Conservation (phyloP, 2,329 filamentous ascomycete genomes). For the Penicillium sp. region DNA sequence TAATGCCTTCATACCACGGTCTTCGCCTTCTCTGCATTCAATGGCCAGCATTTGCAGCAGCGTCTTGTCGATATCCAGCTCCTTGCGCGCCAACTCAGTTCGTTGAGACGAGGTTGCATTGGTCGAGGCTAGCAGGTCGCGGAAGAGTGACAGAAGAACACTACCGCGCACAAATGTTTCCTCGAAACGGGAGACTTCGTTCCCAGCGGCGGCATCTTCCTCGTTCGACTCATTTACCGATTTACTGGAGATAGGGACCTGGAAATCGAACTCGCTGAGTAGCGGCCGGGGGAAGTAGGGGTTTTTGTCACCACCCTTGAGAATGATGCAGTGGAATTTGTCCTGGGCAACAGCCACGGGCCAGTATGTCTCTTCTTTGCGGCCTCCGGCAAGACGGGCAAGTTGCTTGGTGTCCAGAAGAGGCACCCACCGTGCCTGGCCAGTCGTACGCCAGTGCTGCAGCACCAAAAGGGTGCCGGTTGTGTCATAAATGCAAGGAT, state of each 20-base stretch:
- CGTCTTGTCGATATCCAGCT: slow-evolving; percentile 85
- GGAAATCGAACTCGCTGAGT: slow-evolving; percentile 90
- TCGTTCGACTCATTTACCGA: slow-evolving; percentile 39
- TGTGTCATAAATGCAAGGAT: slow-evolving; percentile 94
- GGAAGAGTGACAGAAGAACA: slow-evolving; percentile 69
- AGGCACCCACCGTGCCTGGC: slow-evolving; percentile 86
- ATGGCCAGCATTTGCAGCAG: slow-evolving; percentile 82
- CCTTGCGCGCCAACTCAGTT: slow-evolving; percentile 64
- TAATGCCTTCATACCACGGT: slow-evolving; percentile 88
- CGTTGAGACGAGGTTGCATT: slow-evolving; percentile 64
- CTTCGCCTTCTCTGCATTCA: slow-evolving; percentile 90
- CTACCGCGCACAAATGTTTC: slow-evolving; percentile 76
- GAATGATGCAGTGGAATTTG: slow-evolving; percentile 97
- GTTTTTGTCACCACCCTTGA: slow-evolving; percentile 90
- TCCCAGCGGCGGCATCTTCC: slow-evolving; percentile 36
- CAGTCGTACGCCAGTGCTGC: slow-evolving; percentile 83
- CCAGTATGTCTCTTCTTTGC: slow-evolving; percentile 89
- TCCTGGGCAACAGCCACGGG: slow-evolving; percentile 88
- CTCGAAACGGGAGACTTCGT: slow-evolving; percentile 59
- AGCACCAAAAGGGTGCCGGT: slow-evolving; percentile 84
- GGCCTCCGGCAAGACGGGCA: slow-evolving; percentile 75
- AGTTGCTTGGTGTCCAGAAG: slow-evolving; percentile 85
- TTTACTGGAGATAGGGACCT: slow-evolving; percentile 69
- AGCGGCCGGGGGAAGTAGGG: slow-evolving; percentile 89
- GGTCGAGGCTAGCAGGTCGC: slow-evolving; percentile 70